A percentile compares a stretch with the other conserved stretches of the same genome.
These are phyloP conservation scores for Fraxinus excelsior DNA, from an alignment of 257 asterid genomes.

Conservation along the genomic window DNA sequence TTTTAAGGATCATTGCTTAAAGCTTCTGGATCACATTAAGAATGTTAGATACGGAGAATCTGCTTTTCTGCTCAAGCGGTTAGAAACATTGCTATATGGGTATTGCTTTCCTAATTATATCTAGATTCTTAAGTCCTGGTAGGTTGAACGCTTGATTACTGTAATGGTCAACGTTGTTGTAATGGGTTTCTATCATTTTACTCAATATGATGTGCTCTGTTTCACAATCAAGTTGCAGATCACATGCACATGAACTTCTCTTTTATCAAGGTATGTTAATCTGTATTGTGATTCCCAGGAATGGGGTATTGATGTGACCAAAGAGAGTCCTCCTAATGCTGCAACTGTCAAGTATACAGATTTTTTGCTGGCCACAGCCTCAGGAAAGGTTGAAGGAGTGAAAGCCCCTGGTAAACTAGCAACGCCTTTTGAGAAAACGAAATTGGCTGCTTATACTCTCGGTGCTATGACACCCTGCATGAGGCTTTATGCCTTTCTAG, in stretches of 20 bases:
- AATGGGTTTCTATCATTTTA: conserved; percentile 14
- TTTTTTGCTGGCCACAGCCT: conserved; percentile 81
- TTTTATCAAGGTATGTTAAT: conserved; percentile 5
- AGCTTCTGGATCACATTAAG: conserved; percentile 13
- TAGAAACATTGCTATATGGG: conserved; percentile 2
- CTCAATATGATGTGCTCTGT: neutral
- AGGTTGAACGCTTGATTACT: neutral
- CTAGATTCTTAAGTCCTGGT: neutral
- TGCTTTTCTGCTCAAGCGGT: neutral
- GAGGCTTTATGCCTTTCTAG: conserved; percentile 87
- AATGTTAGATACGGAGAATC: neutral
- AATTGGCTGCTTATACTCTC: conserved; percentile 88
- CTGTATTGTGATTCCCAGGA: conserved; percentile 49
- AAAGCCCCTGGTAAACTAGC: conserved; percentile 80
- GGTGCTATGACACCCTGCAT: conserved; percentile 96
- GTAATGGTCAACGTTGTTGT: neutral
- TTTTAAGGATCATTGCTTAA: conserved; percentile 2
- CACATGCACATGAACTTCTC: neutral
- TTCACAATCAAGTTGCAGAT: neutral
- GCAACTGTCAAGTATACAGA: conserved; percentile 79
- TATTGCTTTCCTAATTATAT: neutral
- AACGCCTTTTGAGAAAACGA: conserved; percentile 95
- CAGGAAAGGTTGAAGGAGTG: conserved; percentile 81
- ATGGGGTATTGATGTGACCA: conserved; percentile 63
- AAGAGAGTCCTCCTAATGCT: conserved; percentile 52